Percentiles rank a stretch among this genome's conserved stretches.
These are phyloP conservation scores for Hericium rajendrae DNA, from an alignment of 768 basidiomycete genomes.

Conservation along the genomic window DNA sequence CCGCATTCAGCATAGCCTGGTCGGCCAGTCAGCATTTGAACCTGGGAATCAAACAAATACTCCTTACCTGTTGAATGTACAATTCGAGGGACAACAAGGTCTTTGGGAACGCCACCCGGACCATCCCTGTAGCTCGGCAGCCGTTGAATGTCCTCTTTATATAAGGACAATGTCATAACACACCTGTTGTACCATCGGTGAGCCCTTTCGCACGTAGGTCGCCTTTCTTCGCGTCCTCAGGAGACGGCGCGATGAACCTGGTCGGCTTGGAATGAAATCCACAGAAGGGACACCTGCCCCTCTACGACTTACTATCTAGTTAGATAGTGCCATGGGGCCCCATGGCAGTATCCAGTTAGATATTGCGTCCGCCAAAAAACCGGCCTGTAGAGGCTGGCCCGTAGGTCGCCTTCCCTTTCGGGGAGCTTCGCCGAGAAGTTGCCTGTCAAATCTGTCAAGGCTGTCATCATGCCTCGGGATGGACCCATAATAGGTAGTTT, in stretches of 20 bases:
- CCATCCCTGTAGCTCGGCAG: background rate
- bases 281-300: too few relatives aligned
- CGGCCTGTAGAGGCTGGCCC: too few relatives aligned
- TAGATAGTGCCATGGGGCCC: too few relatives aligned
- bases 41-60: background rate
- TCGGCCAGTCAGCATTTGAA: background rate
- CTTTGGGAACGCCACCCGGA: background rate
- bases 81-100: background rate
- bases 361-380: too few relatives aligned
- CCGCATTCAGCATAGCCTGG: background rate
- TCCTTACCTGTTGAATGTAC: background rate
- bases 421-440: too few relatives aligned
- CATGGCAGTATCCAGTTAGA: too few relatives aligned
- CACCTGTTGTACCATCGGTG: background rate
- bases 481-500: too few relatives aligned
- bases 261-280: background rate
- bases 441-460: too few relatives aligned
- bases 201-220: background rate
- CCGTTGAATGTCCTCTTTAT: background rate
- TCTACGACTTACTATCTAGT: too few relatives aligned
- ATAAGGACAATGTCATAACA: background rate
- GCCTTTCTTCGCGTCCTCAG: background rate
- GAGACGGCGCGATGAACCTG: background rate
- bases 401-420: too few relatives aligned
- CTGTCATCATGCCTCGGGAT: too few relatives aligned